Evolutionary conservation across 441 rosid species (phyloP).

Genomic region (Corymbia calophylla): DNA sequence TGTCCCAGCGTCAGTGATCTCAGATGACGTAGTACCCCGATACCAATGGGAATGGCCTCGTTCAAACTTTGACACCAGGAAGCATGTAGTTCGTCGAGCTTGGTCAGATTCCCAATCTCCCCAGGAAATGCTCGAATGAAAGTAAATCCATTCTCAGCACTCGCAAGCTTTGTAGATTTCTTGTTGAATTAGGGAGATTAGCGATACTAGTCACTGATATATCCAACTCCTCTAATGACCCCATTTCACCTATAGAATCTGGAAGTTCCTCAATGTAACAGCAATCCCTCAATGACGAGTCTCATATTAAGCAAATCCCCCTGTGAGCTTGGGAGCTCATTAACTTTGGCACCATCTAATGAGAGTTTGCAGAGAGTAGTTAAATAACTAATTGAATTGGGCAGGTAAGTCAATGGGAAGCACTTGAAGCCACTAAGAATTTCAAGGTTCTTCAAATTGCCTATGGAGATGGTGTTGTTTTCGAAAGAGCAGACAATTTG

Average conservation of each 20-base stretch:
- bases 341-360: fast-evolving
- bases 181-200: fast-evolving
- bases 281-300: too few relatives aligned
- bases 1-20: neutral
- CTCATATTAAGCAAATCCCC: fast-evolving
- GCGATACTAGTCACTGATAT: fast-evolving
- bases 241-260: fast-evolving
- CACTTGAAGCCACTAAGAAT: neutral
- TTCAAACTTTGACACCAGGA: neutral
- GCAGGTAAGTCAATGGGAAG: neutral
- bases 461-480: too few relatives aligned
- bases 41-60: neutral
- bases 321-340: neutral
- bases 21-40: fast-evolving
- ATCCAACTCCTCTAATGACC: too few relatives aligned
- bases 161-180: too few relatives aligned
- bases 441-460: neutral
- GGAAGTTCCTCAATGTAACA: fast-evolving
- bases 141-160: too few relatives aligned
- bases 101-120: neutral
- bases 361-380: neutral
- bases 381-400: neutral
- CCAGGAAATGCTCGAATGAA: fast-evolving
- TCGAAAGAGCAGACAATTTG: too few relatives aligned
- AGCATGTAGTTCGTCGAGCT: neutral